Evolutionary conservation across 2,329 filamentous ascomycete genomes (phyloP).

Genomic region (Rosellinia necatrix): DNA sequence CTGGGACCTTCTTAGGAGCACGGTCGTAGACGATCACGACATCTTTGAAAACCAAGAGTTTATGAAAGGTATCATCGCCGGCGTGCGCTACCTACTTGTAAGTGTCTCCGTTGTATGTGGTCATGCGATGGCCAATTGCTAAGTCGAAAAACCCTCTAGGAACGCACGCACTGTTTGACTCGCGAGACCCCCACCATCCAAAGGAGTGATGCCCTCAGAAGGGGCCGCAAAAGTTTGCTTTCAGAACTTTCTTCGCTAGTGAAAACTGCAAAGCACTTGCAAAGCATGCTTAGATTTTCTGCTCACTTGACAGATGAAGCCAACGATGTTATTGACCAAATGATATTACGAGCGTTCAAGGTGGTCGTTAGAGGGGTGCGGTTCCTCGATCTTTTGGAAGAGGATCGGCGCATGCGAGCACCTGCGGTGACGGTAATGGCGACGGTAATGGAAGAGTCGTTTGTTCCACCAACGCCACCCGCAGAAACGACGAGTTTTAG

Average conservation of each 20-base stretch:
- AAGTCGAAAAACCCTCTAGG: slow-evolving; percentile 59
- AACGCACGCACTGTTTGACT: slow-evolving; percentile 85
- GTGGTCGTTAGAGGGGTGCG: slow-evolving; percentile 89
- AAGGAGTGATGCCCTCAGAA: slow-evolving; percentile 74
- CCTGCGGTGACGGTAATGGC: slow-evolving; percentile 63
- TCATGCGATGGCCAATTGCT: not conserved
- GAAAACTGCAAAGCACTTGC: slow-evolving; percentile 83
- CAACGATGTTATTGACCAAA: slow-evolving; percentile 84
- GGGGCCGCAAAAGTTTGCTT: slow-evolving; percentile 82
- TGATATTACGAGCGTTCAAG: slow-evolving; percentile 91
- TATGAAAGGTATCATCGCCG: slow-evolving; percentile 90
- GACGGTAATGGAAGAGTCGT: slow-evolving; percentile 62
- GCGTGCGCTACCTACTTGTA: slow-evolving; percentile 87
- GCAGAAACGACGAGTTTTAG: slow-evolving; percentile 60
- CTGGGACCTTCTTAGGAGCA: slow-evolving; percentile 86
- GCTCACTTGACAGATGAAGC: slow-evolving; percentile 58
- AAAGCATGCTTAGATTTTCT: slow-evolving; percentile 67
- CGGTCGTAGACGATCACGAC: slow-evolving; percentile 73
- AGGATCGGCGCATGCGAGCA: slow-evolving; percentile 57
- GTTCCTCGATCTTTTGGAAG: slow-evolving; percentile 85
- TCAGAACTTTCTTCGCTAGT: slow-evolving; percentile 89
- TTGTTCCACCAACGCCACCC: slow-evolving; percentile 66
- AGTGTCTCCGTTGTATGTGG: slow-evolving; percentile 43
- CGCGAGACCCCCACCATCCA: slow-evolving; percentile 78
- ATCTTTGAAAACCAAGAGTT: slow-evolving; percentile 92